Conservation (phyloP, 139 green algal species). For the Desmodesmus armatus region DNA sequence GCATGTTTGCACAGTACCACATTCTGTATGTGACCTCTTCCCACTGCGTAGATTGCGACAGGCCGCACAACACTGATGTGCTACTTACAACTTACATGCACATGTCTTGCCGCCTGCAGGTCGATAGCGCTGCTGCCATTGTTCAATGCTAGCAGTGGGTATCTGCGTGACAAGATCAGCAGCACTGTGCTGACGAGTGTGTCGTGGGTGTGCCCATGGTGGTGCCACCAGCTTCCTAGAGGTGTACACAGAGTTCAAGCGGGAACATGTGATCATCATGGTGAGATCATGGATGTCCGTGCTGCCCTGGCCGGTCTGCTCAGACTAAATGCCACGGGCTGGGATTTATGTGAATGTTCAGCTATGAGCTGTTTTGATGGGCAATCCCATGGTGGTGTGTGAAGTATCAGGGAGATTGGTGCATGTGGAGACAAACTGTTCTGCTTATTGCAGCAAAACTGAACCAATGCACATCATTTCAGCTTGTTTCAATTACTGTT, state of each 20-base stretch:
- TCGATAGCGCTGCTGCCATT: slow-evolving; percentile 40
- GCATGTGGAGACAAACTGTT: background rate
- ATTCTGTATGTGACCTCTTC: background rate
- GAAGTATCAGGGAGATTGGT: background rate
- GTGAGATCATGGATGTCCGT: background rate
- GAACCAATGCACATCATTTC: background rate
- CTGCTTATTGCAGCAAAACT: background rate
- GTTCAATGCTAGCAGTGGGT: slow-evolving; percentile 40
- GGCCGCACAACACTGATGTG: background rate
- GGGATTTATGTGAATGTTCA: background rate
- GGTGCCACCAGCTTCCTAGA: slow-evolving; percentile 33
- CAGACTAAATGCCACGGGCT: no score
- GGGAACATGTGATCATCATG: slow-evolving; percentile 32
- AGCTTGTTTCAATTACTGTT: no score
- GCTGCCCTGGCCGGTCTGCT: background rate
- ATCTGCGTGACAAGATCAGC: slow-evolving; percentile 48
- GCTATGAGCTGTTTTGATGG: background rate
- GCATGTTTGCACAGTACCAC: background rate
- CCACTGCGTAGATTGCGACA: background rate
- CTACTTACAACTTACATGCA: background rate
- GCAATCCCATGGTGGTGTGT: background rate
- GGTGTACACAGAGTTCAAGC: slow-evolving; percentile 29
- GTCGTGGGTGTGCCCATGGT: slow-evolving; percentile 34
- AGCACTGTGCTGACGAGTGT: slow-evolving; percentile 40
- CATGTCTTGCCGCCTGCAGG: slow-evolving; percentile 1